Evolutionary conservation across 139 green algal species (phyloP).

Genomic region (Chlorella sp.): DNA sequence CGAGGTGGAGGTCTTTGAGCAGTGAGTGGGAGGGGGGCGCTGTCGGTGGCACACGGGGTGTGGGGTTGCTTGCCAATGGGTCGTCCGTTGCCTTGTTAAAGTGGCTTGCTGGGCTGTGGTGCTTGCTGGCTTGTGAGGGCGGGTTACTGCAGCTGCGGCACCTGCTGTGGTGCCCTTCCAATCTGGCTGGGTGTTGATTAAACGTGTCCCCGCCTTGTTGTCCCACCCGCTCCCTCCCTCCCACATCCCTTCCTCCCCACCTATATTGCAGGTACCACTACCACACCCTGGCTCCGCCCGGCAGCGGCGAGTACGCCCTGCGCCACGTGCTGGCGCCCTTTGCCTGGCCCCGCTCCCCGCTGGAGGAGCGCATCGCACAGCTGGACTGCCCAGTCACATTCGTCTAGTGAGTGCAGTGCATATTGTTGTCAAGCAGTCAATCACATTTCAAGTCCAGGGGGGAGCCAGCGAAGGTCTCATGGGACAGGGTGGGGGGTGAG

Average conservation of each 20-base stretch:
- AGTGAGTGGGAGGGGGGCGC: background rate
- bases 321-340: constrained; percentile 82
- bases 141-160: too few relatives aligned
- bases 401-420: constrained; percentile 46
- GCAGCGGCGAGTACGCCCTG: constrained; percentile 84
- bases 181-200: too few relatives aligned
- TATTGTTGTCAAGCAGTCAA: too few relatives aligned
- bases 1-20: constrained; percentile 20
- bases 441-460: too few relatives aligned
- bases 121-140: background rate
- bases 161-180: too few relatives aligned
- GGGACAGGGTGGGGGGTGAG: too few relatives aligned
- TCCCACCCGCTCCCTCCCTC: background rate
- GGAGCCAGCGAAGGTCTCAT: too few relatives aligned
- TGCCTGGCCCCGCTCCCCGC: constrained; percentile 74
- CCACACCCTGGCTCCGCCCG: constrained; percentile 67
- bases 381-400: constrained; percentile 66
- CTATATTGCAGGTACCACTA: constrained; percentile 44
- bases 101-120: too few relatives aligned
- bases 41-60: background rate
- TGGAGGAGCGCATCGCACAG: constrained; percentile 72
- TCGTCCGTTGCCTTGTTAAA: too few relatives aligned
- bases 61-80: background rate
- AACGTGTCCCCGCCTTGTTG: background rate
- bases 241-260: background rate